Evolutionary conservation across 768 basidiomycete species (phyloP).

Genomic region (Collybia sordida): DNA sequence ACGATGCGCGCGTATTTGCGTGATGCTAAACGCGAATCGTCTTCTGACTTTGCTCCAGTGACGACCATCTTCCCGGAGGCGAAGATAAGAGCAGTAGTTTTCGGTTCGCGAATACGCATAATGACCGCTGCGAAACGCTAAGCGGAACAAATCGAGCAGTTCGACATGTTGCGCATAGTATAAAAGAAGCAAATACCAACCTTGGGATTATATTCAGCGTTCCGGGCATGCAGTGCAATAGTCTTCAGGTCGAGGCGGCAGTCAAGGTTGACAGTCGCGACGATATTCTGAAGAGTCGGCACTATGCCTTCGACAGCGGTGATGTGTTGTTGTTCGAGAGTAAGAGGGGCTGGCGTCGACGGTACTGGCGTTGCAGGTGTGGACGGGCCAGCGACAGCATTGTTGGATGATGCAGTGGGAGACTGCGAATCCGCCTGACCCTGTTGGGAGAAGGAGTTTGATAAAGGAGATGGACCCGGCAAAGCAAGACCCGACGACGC

Average conservation of each 20-base stretch:
- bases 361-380: constrained; percentile 49
- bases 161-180: constrained; percentile 52
- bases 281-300: constrained; percentile 99
- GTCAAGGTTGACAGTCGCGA: constrained; percentile 97
- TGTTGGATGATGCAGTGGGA: constrained; percentile 26
- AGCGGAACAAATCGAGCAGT: constrained; percentile 59
- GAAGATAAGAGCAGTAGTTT: constrained; percentile 99
- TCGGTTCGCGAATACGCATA: constrained; percentile 99
- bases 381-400: constrained; percentile 52
- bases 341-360: constrained; percentile 70
- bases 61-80: constrained; percentile 99
- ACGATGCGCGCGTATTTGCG: constrained; percentile 99
- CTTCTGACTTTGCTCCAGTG: constrained; percentile 98
- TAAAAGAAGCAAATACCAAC: constrained; percentile 62
- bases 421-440: constrained; percentile 28
- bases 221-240: constrained; percentile 95
- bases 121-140: constrained; percentile 99
- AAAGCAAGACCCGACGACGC: constrained; percentile 40
- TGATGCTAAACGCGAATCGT: constrained; percentile 94
- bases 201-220: constrained; percentile 99
- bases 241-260: constrained; percentile 97
- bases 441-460: constrained; percentile 50
- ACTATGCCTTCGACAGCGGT: constrained; percentile 98
- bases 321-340: constrained; percentile 91
- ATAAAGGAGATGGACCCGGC: constrained; percentile 57